These are phyloP conservation scores for Tremella fuciformis DNA, from an alignment of 768 basidiomycete genomes.

Conservation along the genomic window DNA sequence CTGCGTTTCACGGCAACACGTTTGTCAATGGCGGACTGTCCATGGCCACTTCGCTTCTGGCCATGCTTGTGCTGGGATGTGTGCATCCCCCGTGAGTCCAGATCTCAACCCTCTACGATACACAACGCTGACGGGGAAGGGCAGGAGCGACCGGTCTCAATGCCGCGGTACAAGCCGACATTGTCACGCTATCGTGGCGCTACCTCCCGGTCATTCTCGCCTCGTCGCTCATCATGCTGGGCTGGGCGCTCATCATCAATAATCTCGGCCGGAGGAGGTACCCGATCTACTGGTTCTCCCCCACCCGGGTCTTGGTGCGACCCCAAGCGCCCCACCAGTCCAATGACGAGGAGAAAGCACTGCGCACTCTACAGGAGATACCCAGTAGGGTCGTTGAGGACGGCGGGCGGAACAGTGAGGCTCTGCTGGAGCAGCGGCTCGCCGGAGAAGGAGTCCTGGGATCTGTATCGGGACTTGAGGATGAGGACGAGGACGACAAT, in stretches of 20 bases:
- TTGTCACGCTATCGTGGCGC: conserved; percentile 28
- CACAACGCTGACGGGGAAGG: conserved; percentile 9
- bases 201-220: conserved; percentile 28
- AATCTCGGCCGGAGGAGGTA: conserved; percentile 41
- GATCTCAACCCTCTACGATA: not conserved
- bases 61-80: conserved; percentile 22
- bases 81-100: conserved; percentile 40
- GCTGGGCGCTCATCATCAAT: conserved; percentile 43
- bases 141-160: conserved; percentile 38
- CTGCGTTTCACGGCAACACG: conserved; percentile 7
- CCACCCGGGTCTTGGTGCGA: conserved; percentile 14
- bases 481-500: too few relatives aligned
- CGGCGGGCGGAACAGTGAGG: too few relatives aligned
- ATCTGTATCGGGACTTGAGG: too few relatives aligned
- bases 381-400: too few relatives aligned
- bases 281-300: conserved; percentile 35
- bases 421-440: too few relatives aligned
- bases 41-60: conserved; percentile 25
- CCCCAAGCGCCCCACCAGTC: too few relatives aligned
- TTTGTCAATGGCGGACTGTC: conserved; percentile 33
- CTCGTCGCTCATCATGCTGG: conserved; percentile 32
- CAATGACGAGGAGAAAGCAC: too few relatives aligned
- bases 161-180: conserved; percentile 20
- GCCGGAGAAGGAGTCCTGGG: too few relatives aligned
- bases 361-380: too few relatives aligned